Percentiles rank a stretch among this genome's conserved stretches.
phyloP scores from a whole-genome alignment of 2,329 filamentous ascomycete genomes.

The Penicillium fuscoglaucum region DNA sequence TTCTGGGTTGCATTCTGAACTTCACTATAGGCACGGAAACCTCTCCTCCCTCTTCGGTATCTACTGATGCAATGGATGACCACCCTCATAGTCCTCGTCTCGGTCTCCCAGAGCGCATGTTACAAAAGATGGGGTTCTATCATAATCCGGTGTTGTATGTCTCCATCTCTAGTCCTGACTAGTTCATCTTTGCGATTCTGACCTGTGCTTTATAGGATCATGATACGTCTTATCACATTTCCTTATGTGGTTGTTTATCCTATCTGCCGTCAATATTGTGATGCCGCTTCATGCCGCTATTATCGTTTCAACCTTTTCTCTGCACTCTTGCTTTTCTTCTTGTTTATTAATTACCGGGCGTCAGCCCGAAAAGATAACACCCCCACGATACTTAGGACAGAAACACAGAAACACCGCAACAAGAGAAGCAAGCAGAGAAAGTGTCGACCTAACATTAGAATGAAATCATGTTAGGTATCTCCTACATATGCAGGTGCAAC shows the following conservation, averaged over 20 bases:
- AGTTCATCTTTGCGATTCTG: background rate
- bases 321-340: background rate
- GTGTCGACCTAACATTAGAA: background rate
- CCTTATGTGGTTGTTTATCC: background rate
- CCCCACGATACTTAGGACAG: background rate
- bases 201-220: background rate
- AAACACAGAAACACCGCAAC: background rate
- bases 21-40: background rate
- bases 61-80: background rate
- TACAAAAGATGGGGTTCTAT: background rate
- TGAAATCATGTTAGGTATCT: background rate
- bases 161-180: background rate
- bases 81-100: background rate
- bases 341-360: background rate
- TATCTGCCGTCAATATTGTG: background rate
- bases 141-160: background rate
- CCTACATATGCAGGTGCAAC: too few species aligned
- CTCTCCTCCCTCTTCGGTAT: background rate
- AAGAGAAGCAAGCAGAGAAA: background rate
- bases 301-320: background rate
- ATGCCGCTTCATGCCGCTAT: background rate
- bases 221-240: background rate
- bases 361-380: background rate
- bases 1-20: background rate
- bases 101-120: background rate